Conservation (phyloP, 2,329 filamentous ascomycete genomes). For the Trichoderma sp. region DNA sequence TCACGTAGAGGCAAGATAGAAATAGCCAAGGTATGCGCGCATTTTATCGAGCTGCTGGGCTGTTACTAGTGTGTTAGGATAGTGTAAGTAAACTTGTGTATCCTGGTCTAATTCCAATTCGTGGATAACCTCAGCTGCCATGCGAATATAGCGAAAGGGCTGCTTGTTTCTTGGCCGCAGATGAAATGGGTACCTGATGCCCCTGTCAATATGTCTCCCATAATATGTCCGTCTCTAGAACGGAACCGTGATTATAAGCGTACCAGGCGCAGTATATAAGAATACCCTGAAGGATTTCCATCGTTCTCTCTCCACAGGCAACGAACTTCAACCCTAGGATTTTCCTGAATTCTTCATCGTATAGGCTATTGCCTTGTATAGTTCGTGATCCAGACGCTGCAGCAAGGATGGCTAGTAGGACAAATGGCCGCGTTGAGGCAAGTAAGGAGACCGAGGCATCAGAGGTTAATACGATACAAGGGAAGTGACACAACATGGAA, state of each 20-base stretch:
- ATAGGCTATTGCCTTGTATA: conserved; percentile 50
- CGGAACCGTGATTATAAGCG: conserved; percentile 16
- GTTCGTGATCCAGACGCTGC: conserved; percentile 46
- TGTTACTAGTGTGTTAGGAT: not conserved
- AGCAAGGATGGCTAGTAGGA: conserved; percentile 53
- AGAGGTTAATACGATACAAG: conserved; percentile 41
- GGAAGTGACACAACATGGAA: conserved; percentile 43
- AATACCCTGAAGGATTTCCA: conserved; percentile 56
- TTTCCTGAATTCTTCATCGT: conserved; percentile 57
- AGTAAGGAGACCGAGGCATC: conserved; percentile 43
- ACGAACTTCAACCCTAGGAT: conserved; percentile 56
- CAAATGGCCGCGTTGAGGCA: conserved; percentile 47
- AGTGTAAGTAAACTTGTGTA: not conserved
- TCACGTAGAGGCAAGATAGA: conserved; percentile 43
- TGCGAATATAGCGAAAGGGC: conserved; percentile 48
- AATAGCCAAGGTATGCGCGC: conserved; percentile 46
- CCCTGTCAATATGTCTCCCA: not conserved
- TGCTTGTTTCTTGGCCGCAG: conserved; percentile 51
- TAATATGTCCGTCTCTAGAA: not conserved
- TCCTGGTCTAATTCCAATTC: conserved; percentile 50
- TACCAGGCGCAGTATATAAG: conserved; percentile 58
- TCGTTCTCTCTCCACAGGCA: conserved; percentile 52
- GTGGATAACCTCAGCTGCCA: conserved; percentile 48
- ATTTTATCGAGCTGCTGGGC: conserved; percentile 40
- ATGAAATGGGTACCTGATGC: conserved; percentile 52